A percentile compares a stretch with the other conserved stretches of the same genome.
Evolutionary conservation across 1,139 yeast species (phyloP).

Genomic region (Pichia sp.): DNA sequence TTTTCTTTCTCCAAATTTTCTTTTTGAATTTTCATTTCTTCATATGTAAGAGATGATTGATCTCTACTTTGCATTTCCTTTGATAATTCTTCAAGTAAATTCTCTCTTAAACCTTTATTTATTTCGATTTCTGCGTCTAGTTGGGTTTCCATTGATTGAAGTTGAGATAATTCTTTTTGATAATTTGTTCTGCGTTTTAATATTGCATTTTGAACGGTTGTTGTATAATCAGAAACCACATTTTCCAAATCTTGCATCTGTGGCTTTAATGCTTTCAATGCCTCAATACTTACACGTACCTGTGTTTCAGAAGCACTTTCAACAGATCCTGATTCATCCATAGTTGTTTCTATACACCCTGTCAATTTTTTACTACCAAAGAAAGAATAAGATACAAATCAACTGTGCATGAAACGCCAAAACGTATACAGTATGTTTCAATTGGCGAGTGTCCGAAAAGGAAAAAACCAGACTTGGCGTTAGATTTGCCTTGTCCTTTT

Average conservation of each 20-base stretch:
- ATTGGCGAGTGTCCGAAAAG: background rate
- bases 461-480: background rate
- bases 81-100: conserved; percentile 18
- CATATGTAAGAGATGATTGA: conserved; percentile 22
- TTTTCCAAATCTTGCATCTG: conserved; percentile 21
- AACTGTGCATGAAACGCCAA: background rate
- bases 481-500: background rate
- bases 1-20: conserved; percentile 22
- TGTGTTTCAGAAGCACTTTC: conserved; percentile 4
- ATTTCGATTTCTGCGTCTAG: conserved; percentile 15
- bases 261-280: conserved; percentile 20
- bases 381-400: background rate
- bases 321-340: background rate
- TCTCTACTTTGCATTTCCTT: conserved; percentile 21
- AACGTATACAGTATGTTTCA: background rate
- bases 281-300: conserved; percentile 11
- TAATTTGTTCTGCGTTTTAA: conserved; percentile 19
- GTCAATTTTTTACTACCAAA: background rate
- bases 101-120: conserved; percentile 15
- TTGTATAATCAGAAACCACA: conserved; percentile 16
- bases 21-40: conserved; percentile 24
- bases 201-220: conserved; percentile 14
- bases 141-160: conserved; percentile 18
- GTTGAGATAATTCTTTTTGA: conserved; percentile 18
- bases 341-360: background rate